Conservation (phyloP, 306 rosid species). For the Vigna radiata region DNA sequence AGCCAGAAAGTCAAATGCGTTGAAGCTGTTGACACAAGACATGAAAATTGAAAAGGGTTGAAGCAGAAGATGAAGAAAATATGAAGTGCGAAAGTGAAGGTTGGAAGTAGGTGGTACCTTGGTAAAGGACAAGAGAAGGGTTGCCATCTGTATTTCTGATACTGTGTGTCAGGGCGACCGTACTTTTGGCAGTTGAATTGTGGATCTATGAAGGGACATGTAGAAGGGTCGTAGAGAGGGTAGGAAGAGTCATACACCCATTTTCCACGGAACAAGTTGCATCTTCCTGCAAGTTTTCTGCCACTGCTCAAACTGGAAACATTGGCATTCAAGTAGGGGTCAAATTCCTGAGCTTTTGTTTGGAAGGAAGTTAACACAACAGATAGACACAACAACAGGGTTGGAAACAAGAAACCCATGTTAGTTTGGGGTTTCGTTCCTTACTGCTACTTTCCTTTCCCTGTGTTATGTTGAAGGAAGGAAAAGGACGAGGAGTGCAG, state of each 20-base stretch:
- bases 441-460: neutral
- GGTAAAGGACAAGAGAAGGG: slow-evolving; percentile 84
- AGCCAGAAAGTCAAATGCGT: slow-evolving; percentile 65
- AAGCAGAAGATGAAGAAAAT: neutral
- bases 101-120: slow-evolving; percentile 51
- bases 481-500: slow-evolving; percentile 51
- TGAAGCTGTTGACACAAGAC: slow-evolving; percentile 61
- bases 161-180: slow-evolving; percentile 76
- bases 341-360: slow-evolving; percentile 54
- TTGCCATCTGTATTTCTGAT: slow-evolving; percentile 87
- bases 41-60: neutral
- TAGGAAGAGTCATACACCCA: slow-evolving; percentile 89
- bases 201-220: slow-evolving; percentile 91
- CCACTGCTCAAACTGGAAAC: neutral
- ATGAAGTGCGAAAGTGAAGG: neutral
- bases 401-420: slow-evolving; percentile 62
- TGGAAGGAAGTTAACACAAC: slow-evolving; percentile 50
- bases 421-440: slow-evolving; percentile 62
- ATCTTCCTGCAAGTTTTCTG: slow-evolving; percentile 65
- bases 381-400: slow-evolving; percentile 44
- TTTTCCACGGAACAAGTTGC: slow-evolving; percentile 66
- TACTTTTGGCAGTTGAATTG: slow-evolving; percentile 88
- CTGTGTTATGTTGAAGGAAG: neutral
- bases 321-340: slow-evolving; percentile 32
- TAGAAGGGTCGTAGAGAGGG: slow-evolving; percentile 73